phyloP scores from a whole-genome alignment of 345 rosid genomes.

The Gossypium australe region DNA sequence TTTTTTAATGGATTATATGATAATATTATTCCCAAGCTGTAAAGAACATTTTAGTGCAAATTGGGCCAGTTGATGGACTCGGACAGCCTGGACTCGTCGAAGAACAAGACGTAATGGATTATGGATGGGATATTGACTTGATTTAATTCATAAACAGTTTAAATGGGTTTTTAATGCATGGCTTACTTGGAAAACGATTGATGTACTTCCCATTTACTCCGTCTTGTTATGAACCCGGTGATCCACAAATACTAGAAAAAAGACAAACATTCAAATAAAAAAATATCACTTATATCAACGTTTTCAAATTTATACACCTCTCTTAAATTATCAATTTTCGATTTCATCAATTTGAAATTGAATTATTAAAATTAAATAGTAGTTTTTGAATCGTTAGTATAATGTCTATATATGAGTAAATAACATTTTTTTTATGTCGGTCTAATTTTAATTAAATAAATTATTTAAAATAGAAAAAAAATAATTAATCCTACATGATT shows the following conservation, averaged over 20 bases:
- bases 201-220: neutral
- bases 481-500: too few relatives aligned
- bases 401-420: too few relatives aligned
- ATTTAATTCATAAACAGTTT: neutral
- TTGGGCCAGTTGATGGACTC: neutral
- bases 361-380: too few relatives aligned
- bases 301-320: too few relatives aligned
- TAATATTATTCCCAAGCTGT: neutral
- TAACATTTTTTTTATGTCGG: too few relatives aligned
- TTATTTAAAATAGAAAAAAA: too few relatives aligned
- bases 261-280: neutral
- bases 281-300: too few relatives aligned
- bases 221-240: neutral
- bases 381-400: too few relatives aligned
- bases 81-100: conserved; percentile 7
- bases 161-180: neutral
- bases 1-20: neutral
- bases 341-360: too few relatives aligned
- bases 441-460: too few relatives aligned
- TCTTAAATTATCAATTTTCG: too few relatives aligned
- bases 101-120: neutral
- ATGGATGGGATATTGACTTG: neutral
- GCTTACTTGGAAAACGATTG: neutral
- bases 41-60: neutral
- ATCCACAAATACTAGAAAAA: neutral